These are phyloP conservation scores for Letharia lupina DNA, from an alignment of 495 filamentous ascomycete species.

Conservation along the genomic window DNA sequence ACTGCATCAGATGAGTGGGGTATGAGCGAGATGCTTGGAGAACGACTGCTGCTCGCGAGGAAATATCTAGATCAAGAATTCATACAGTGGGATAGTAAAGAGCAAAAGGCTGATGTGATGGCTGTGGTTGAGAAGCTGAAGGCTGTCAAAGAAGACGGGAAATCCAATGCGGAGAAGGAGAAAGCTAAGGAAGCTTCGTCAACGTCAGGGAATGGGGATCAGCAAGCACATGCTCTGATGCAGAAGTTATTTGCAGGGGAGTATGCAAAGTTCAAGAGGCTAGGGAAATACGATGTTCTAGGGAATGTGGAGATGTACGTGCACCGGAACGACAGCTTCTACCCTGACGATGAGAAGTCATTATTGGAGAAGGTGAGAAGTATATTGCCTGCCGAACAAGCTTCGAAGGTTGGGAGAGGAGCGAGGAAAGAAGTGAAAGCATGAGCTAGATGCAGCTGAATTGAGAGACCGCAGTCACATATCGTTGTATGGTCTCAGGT, in stretches of 20 bases:
- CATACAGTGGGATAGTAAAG: conserved; percentile 35
- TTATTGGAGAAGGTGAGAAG: conserved; percentile 39
- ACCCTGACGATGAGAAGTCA: conserved; percentile 34
- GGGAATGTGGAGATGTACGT: conserved; percentile 35
- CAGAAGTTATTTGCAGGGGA: conserved; percentile 58
- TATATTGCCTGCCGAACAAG: conserved; percentile 13
- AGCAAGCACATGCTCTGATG: conserved; percentile 48
- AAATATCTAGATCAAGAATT: conserved; percentile 31
- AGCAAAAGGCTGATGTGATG: conserved; percentile 35
- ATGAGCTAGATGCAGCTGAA: background rate
- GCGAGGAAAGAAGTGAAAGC: background rate
- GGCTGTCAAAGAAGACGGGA: conserved; percentile 22
- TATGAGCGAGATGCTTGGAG: conserved; percentile 12
- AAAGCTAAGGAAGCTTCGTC: conserved; percentile 29
- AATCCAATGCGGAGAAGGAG: conserved; percentile 36
- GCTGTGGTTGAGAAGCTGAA: conserved; percentile 36
- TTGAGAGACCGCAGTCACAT: background rate
- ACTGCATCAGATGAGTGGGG: conserved; percentile 11
- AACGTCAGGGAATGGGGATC: conserved; percentile 48
- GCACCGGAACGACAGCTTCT: conserved; percentile 40
- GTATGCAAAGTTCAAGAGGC: conserved; percentile 23
- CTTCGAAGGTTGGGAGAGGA: background rate
- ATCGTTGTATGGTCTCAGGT: background rate
- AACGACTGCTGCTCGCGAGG: conserved; percentile 15
- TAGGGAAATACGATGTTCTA: conserved; percentile 27